Evolutionary conservation across 2,329 filamentous ascomycete species (phyloP), one percentile per base, ranked within the genome.

Genomic region (Ceratocystis cacaofunesta): DNA sequence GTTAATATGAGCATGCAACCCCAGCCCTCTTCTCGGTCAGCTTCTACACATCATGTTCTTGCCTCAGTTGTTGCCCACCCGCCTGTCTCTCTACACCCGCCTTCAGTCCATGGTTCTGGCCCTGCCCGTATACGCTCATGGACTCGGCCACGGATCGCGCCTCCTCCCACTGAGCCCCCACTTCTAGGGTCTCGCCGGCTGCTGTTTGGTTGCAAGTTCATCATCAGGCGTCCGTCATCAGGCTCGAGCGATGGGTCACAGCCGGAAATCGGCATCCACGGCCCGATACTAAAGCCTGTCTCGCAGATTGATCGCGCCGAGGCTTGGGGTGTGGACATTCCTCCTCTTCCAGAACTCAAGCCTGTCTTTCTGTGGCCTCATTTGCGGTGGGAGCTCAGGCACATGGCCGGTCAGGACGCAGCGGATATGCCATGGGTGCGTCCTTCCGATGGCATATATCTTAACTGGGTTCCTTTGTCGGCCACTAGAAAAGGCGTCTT

Each of bases 161-260:
- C 52, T 6, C 52, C 52, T 25, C 25, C 22, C 52, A 15, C 52
- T 10, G 52, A 57, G 25, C 28, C 30, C 22, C 52, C 52, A 1
- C 52, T 57, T 12, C 10, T 57, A 22, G 52, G 52, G 12, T 28
- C 28, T 28, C 22, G 52, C 12, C 52, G 52, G 52, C 52, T 57
- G 22, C 10, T 28, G 7, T 36, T 63, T 52, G 61, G 48, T n/a
- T 52, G 28, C 17, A 48, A 32, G 36, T 63, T 63, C 46, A 50
- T 63, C 5, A 63, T 63, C 61, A 19, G 61, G 12, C 22, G 25
- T 22, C 61, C 61, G n/a, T 62, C 61, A 17, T 43, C 52, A 6
- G 52, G n/a, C 52, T 52, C 28, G 0, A 36, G 44, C 44, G 46
- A 48, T n/a, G 61, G 12, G 17, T 28, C 5, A 7, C n/a, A 52